Evolutionary conservation across 495 filamentous ascomycete genomes (phyloP), one percentile per base, ranked within the genome.

Genomic region (Lineolata rhizophorae): DNA sequence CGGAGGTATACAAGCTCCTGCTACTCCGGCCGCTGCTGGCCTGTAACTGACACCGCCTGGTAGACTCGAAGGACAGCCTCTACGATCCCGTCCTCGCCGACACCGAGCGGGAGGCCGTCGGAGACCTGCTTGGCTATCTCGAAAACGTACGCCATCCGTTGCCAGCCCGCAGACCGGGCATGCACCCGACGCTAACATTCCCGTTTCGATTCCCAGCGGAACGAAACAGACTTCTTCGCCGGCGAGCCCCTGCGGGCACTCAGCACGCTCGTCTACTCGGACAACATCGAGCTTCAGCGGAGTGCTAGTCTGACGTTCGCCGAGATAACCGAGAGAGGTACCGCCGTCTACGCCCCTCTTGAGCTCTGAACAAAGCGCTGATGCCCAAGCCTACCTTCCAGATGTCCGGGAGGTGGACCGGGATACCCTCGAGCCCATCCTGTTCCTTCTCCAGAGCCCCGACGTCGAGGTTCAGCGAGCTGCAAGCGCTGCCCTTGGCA

Each of bases 261-360:
- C 27, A 92, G 77, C 57, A 95, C 83, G 3, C 64, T 99, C 2
- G 87, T 99, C 20, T 95, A 91, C 50, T 95, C 90, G 26, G 83
- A 95, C 46, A 99, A 99, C 60, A 81, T 99, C 49, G 90, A 99
- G 44, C 67, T 99, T 29, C 87, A 99, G 54, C 68, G 87, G 37
- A 95, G 90, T 54, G 87, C 87, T 10, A 93, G 83, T 53, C 67
- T 99, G 54, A 99, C 87, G 1, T 99, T 99, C 59, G 87, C 87
- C 18, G 87, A 99, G 51, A 95, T 99, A 47, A 99, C 87, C 10
- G 87, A 99, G 51, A 60, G 83, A 77, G 90, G 87, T 95, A 61
- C 29, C 33, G 16, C 27, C 5, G 14, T 33, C 16, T 25, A 33
- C 4, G 27, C 17, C 8, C 1, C 26, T 8, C 9, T 18, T 27